These are phyloP conservation scores for Aspergillus sclerotioniger DNA, from an alignment of 495 filamentous ascomycete species.

Conservation along the genomic window DNA sequence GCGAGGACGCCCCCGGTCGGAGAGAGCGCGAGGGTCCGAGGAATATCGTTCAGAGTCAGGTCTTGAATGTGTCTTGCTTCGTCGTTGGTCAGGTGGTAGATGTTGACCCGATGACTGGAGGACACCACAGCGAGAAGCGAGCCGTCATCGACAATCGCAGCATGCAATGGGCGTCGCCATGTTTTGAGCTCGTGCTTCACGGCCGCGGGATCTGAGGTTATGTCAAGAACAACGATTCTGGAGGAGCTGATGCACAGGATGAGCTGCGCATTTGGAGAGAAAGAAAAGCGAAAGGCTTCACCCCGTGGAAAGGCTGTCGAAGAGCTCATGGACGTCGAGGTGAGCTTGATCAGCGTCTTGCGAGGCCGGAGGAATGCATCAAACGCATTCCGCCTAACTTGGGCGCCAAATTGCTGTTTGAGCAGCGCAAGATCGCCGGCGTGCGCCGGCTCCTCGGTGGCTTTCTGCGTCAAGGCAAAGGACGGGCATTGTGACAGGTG, in stretches of 20 bases:
- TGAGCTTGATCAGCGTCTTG: slow-evolving; percentile 68
- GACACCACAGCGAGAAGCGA: slow-evolving; percentile 75
- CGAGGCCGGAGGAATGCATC: slow-evolving; percentile 71
- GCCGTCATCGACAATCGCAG: slow-evolving; percentile 78
- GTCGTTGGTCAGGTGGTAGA: slow-evolving; percentile 65
- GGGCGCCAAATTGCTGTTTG: slow-evolving; percentile 63
- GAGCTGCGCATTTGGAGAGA: slow-evolving; percentile 70
- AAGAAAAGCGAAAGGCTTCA: slow-evolving; percentile 80
- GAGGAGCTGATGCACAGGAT: slow-evolving; percentile 84
- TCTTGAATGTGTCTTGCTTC: slow-evolving; percentile 65
- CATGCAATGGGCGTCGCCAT: slow-evolving; percentile 69
- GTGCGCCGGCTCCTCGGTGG: slow-evolving; percentile 38
- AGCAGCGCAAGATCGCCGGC: slow-evolving; percentile 58
- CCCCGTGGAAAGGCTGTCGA: slow-evolving; percentile 77
- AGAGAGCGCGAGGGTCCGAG: slow-evolving; percentile 74
- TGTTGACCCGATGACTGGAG: slow-evolving; percentile 74
- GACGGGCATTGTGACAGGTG: slow-evolving; percentile 73
- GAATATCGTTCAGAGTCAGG: slow-evolving; percentile 72
- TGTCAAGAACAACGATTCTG: slow-evolving; percentile 75
- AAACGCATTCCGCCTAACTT: slow-evolving; percentile 77
- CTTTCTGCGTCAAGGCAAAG: slow-evolving; percentile 55
- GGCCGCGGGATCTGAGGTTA: slow-evolving; percentile 51
- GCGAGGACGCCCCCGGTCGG: slow-evolving; percentile 79
- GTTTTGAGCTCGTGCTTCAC: slow-evolving; percentile 81
- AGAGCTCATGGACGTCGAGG: slow-evolving; percentile 81